Conservation (phyloP, 2,329 filamentous ascomycete genomes). For the Arthroderma sp. region DNA sequence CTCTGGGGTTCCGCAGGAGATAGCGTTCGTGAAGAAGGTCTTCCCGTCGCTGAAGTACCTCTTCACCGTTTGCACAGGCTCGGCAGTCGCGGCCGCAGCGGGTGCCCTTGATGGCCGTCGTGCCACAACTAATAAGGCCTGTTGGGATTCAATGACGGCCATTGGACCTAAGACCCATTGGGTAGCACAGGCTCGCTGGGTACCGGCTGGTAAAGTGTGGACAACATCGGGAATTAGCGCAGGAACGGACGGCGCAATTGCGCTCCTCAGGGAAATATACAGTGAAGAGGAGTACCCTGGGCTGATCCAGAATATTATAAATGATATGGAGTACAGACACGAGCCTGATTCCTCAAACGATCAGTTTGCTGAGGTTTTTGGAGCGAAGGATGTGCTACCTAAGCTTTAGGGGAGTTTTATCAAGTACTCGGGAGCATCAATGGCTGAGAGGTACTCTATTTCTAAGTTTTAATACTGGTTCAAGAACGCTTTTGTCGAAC, state of each 20-base stretch:
- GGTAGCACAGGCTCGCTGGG: constrained; percentile 50
- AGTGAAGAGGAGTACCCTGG: constrained; percentile 30
- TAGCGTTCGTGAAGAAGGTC: constrained; percentile 20
- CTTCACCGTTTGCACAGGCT: constrained; percentile 55
- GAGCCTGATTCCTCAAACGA: constrained; percentile 40
- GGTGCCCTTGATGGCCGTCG: constrained; percentile 46
- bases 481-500: no score
- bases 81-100: constrained; percentile 43
- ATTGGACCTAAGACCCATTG: constrained; percentile 43
- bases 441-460: no score
- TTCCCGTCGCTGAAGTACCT: constrained; percentile 41
- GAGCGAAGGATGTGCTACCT: no score
- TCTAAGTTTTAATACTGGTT: no score
- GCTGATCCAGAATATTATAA: constrained; percentile 34
- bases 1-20: neutral
- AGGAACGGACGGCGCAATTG: constrained; percentile 49
- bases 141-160: constrained; percentile 37
- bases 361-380: constrained; percentile 35
- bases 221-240: constrained; percentile 50
- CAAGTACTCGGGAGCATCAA: no score
- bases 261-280: constrained; percentile 43
- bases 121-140: constrained; percentile 55
- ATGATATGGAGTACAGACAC: constrained; percentile 45
- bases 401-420: no score
- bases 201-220: constrained; percentile 54